These are phyloP conservation scores for Saccharomycopsis sp. DNA, from an alignment of 805 yeast species.

Conservation along the genomic window DNA sequence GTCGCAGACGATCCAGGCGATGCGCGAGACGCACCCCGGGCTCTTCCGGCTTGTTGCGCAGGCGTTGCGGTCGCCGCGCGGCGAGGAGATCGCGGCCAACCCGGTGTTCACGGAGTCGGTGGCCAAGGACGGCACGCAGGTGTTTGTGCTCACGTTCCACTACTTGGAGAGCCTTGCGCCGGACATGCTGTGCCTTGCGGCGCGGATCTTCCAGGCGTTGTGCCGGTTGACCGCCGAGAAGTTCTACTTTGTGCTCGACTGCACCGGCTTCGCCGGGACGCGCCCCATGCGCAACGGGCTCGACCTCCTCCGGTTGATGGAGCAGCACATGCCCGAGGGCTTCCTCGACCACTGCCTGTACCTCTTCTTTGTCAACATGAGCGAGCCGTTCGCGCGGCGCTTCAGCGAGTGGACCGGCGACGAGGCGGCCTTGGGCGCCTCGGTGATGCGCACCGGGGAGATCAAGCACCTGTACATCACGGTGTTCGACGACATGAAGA, in stretches of 20 bases:
- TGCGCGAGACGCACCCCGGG: conserved; percentile 42
- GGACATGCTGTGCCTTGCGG: conserved; percentile 68
- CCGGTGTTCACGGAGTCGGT: conserved; percentile 56
- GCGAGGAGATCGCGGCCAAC: conserved; percentile 31
- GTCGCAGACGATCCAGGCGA: conserved; percentile 44
- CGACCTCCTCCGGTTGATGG: conserved; percentile 32
- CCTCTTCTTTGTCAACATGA: conserved; percentile 34
- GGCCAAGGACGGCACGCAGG: conserved; percentile 67
- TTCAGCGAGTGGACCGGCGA: conserved; percentile 2
- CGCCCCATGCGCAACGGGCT: conserved; percentile 24
- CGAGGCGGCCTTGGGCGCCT: background rate
- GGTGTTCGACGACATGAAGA: conserved; percentile 34
- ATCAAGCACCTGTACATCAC: conserved; percentile 23
- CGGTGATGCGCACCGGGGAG: conserved; percentile 23
- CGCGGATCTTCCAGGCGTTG: conserved; percentile 22
- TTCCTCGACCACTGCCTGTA: conserved; percentile 47
- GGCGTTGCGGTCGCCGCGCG: conserved; percentile 45
- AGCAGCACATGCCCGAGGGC: conserved; percentile 44
- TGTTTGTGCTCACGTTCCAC: conserved; percentile 46
- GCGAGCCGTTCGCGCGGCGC: conserved; percentile 9
- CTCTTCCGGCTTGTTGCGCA: conserved; percentile 71
- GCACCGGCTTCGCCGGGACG: conserved; percentile 48
- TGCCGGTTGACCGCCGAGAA: conserved; percentile 27
- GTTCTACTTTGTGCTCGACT: conserved; percentile 58
- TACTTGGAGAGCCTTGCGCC: conserved; percentile 54